These are phyloP conservation scores for Phylloporus sp. DNA, from an alignment of 768 basidiomycete genomes.

Conservation along the genomic window DNA sequence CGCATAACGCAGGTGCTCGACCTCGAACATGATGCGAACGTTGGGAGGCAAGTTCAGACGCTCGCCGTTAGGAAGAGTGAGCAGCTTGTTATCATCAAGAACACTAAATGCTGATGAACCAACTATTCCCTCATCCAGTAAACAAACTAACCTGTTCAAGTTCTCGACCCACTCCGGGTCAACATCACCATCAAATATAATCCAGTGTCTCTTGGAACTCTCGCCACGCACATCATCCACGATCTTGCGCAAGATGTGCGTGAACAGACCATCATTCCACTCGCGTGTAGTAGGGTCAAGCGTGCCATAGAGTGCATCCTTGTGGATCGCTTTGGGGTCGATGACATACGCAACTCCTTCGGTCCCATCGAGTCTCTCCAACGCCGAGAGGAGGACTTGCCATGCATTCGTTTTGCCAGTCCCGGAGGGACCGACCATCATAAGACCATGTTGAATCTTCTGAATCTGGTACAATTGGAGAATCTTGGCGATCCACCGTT, in stretches of 20 bases:
- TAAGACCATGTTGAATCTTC: conserved; percentile 98
- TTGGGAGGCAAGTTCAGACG: conserved; percentile 95
- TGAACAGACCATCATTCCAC: conserved; percentile 99
- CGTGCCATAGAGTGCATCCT: conserved; percentile 96
- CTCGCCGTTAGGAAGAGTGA: conserved; percentile 97
- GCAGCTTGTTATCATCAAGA: conserved; percentile 94
- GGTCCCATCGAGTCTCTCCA: conserved; percentile 85
- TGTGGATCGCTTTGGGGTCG: conserved; percentile 98
- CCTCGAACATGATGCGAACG: conserved; percentile 99
- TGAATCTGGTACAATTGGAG: conserved; percentile 98
- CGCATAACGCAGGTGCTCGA: conserved; percentile 94
- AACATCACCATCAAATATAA: conserved; percentile 98
- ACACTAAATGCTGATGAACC: conserved; percentile 53
- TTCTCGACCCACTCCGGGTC: conserved; percentile 99
- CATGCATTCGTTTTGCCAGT: conserved; percentile 97
- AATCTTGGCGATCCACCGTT: conserved; percentile 92
- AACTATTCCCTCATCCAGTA: not conserved
- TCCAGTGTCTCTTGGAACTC: conserved; percentile 96
- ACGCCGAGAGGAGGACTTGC: conserved; percentile 86
- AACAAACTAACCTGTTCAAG: conserved; percentile 76
- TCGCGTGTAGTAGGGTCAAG: conserved; percentile 96
- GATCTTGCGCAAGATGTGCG: conserved; percentile 94
- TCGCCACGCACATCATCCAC: conserved; percentile 98
- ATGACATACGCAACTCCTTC: conserved; percentile 96
- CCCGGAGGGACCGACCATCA: conserved; percentile 99